phyloP scores from a whole-genome alignment of 179 eudicot genomes.

The Corrigiola litoralis region DNA sequence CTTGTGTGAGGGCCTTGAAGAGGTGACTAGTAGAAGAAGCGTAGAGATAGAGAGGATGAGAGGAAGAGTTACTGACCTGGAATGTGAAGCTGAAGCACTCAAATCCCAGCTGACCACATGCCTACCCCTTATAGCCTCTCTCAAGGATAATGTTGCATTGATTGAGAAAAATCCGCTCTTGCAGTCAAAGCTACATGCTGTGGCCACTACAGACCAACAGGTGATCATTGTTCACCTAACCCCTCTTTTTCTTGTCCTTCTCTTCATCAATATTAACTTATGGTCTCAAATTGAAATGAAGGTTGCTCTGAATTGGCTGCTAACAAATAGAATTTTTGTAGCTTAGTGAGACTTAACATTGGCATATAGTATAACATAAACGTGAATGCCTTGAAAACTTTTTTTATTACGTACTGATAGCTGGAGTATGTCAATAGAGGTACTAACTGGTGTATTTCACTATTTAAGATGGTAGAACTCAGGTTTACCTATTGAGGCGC shows the following conservation, averaged over 20 bases:
- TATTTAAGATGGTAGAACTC: not conserved
- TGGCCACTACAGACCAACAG: slow-evolving; percentile 31
- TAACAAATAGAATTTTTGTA: not conserved
- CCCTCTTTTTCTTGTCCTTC: not conserved
- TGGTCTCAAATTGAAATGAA: not conserved
- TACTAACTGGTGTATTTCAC: too few species aligned
- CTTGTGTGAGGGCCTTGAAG: slow-evolving; percentile 61
- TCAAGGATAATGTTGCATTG: slow-evolving; percentile 51
- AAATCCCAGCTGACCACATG: slow-evolving; percentile 60
- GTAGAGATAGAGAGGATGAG: slow-evolving; percentile 63
- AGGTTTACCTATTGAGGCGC: not conserved
- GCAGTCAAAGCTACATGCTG: slow-evolving; percentile 33
- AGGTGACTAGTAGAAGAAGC: slow-evolving; percentile 47
- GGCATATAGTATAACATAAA: too few species aligned
- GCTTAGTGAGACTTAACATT: not conserved
- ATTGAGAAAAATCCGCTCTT: slow-evolving; percentile 53
- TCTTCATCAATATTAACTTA: not conserved
- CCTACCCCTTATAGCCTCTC: slow-evolving; percentile 54
- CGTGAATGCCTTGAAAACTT: too few species aligned
- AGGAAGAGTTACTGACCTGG: slow-evolving; percentile 45
- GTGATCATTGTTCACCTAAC: slow-evolving; percentile 25
- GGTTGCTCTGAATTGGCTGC: not conserved
- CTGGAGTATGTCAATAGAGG: too few species aligned
- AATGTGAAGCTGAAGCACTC: slow-evolving; percentile 56
- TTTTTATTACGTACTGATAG: too few species aligned